A percentile compares a stretch with the other conserved stretches of the same genome.
Evolutionary conservation across 768 basidiomycete species (phyloP).

Genomic region (Mycena capillaripes): DNA sequence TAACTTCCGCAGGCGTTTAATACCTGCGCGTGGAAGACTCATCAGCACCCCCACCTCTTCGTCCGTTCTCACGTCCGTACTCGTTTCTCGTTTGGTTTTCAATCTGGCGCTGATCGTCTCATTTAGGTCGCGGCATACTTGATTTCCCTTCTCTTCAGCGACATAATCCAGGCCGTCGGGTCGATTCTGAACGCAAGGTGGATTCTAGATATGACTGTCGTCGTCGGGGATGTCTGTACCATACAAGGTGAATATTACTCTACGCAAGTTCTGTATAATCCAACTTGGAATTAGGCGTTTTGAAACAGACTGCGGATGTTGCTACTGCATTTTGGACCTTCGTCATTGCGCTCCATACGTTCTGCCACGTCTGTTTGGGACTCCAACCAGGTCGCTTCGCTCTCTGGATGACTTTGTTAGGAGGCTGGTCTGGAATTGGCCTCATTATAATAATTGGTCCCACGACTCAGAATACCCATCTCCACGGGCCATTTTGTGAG

Average conservation of each 20-base stretch:
- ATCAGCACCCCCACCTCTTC: slow-evolving; percentile 60
- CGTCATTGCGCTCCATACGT: slow-evolving; percentile 68
- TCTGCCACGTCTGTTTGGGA: slow-evolving; percentile 64
- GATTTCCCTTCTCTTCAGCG: slow-evolving; percentile 64
- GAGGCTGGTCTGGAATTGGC: slow-evolving; percentile 60
- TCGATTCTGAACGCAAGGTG: slow-evolving; percentile 62
- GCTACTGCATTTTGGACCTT: slow-evolving; percentile 63
- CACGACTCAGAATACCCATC: slow-evolving; percentile 47
- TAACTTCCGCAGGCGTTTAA: slow-evolving; percentile 65
- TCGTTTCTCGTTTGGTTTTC: slow-evolving; percentile 49
- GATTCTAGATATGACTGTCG: slow-evolving; percentile 52
- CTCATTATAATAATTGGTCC: slow-evolving; percentile 62
- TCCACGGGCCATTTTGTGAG: slow-evolving; percentile 65
- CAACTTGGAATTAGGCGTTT: slow-evolving; percentile 45
- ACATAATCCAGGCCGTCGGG: slow-evolving; percentile 61
- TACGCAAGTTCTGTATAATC: too few species aligned
- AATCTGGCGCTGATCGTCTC: slow-evolving; percentile 56
- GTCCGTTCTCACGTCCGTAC: too few species aligned
- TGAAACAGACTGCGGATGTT: slow-evolving; percentile 67
- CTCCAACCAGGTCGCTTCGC: slow-evolving; percentile 49
- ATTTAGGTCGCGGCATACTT: slow-evolving; percentile 70
- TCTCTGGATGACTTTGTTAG: slow-evolving; percentile 54
- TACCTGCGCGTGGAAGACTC: too few species aligned
- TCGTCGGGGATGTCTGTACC: slow-evolving; percentile 55
- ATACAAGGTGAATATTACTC: slow-evolving; percentile 53